phyloP scores from a whole-genome alignment of 1,284 basidiomycete genomes.

The Rhodotorula sp. region DNA sequence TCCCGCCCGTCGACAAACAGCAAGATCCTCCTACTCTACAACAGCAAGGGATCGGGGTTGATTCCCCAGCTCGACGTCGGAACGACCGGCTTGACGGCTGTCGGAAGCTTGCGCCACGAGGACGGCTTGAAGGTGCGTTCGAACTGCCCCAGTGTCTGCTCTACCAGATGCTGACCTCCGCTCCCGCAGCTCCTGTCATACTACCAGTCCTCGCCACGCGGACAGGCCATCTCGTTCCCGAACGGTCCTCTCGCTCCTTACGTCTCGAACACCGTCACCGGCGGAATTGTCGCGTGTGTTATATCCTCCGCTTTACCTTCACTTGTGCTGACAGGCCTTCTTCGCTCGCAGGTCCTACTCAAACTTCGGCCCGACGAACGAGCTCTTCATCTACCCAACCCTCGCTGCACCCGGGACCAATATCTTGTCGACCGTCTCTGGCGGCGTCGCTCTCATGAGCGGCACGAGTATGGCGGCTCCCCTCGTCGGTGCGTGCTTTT shows the following conservation, averaged over 20 bases:
- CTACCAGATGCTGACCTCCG: background rate
- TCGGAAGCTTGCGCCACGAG: slow-evolving; percentile 23
- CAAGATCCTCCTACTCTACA: slow-evolving; percentile 32
- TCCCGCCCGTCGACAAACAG: background rate
- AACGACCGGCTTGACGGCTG: slow-evolving; percentile 7
- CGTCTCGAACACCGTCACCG: slow-evolving; percentile 53
- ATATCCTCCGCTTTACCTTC: too few species aligned
- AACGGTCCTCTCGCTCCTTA: slow-evolving; percentile 12
- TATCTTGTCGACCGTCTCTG: slow-evolving; percentile 63
- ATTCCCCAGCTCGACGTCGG: slow-evolving; percentile 32
- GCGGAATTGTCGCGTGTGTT: slow-evolving; percentile 57
- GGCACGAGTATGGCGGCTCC: slow-evolving; percentile 50
- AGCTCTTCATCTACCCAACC: slow-evolving; percentile 61
- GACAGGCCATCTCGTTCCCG: slow-evolving; percentile 21
- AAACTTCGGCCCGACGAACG: slow-evolving; percentile 61
- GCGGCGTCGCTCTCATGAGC: slow-evolving; percentile 54
- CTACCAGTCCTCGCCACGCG: background rate
- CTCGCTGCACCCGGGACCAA: slow-evolving; percentile 60
- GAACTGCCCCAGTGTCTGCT: background rate
- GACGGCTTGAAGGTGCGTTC: slow-evolving; percentile 26
- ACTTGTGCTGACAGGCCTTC: background rate
- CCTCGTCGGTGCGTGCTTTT: slow-evolving; percentile 19
- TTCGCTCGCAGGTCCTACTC: slow-evolving; percentile 52
- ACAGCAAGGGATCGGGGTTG: slow-evolving; percentile 12
- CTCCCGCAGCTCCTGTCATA: slow-evolving; percentile 21